Base-by-base conservation (phyloP, 2,329 filamentous ascomycete species). In the Chrysoporthe austroafricana region DNA sequence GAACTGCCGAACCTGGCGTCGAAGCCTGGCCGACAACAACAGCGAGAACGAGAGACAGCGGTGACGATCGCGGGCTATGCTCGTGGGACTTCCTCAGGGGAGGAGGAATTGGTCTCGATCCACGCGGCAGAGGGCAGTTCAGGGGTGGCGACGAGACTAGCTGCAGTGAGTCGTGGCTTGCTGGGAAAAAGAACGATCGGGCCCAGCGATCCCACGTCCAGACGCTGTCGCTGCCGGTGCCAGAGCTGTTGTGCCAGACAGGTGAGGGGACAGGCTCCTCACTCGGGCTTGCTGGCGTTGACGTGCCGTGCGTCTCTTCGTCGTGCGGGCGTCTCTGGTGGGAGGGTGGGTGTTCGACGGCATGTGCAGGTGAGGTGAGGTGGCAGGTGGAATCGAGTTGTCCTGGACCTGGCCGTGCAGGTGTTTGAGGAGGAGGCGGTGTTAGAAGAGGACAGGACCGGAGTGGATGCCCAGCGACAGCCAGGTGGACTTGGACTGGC, bases 351-450 rank as follows among this genome's bases (percentile, higher is more conserved):
- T 54, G 50, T 44, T 21, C 21, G n/a, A 16, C 57, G 50, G 64
- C 62, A 54, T 63, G 54, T 46, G 48, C 63, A 69, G 54, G 52
- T 61, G 50, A 42, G 63, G 59, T 46, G 34, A 59, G 63, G 50
- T 64, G 63, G 54, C 62, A 68, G 58, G 63, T 63, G 63, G 59
- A 32, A 64, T 59, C 34, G 63, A 57, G 63, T n/a, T 34, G 43
- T 61, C 42, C 18, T 48, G 42, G 42, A 36, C 21, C 39, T 36
- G 42, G 57, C 57, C 32, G 39, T 59, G 57, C 57, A 43, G 36
- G 34, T 62, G 52, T 58, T 34, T 64, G 62, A 32, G 43, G 52
- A 64, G 52, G 54, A 21, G 62, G 62, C 54, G 54, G 36, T 64
- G 43, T 34, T 32, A 34, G 39, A 36, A 34, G n/a, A 34, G 43